Percentiles rank a stretch among this genome's conserved stretches.
These are phyloP conservation scores for Calcarisporium arbuscula DNA, from an alignment of 2,329 filamentous ascomycete species.

Conservation along the genomic window DNA sequence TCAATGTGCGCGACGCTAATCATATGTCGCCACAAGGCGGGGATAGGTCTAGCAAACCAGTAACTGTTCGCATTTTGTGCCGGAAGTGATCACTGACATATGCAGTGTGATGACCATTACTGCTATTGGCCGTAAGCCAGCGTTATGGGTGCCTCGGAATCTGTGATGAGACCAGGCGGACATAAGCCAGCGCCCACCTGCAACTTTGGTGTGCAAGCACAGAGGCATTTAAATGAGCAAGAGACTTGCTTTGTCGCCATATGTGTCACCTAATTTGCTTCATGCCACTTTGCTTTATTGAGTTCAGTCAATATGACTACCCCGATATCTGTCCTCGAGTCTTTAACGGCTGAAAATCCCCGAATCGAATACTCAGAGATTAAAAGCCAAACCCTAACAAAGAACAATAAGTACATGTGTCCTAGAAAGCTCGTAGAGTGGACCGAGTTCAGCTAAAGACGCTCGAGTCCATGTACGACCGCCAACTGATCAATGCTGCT, in stretches of 20 bases:
- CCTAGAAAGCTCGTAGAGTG: background rate
- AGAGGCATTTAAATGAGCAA: too few species aligned
- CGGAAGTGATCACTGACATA: too few species aligned
- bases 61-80: too few species aligned
- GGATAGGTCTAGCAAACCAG: too few species aligned
- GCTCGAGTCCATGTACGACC: background rate
- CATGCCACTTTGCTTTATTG: background rate
- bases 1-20: too few species aligned
- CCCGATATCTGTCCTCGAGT: background rate
- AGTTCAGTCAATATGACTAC: background rate
- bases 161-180: background rate
- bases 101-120: too few species aligned
- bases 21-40: too few species aligned
- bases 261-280: background rate
- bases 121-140: too few species aligned
- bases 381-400: background rate
- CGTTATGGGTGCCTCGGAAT: too few species aligned
- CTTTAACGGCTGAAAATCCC: background rate
- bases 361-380: background rate
- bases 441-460: background rate
- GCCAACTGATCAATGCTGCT: background rate
- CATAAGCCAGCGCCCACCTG: too few species aligned
- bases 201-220: too few species aligned
- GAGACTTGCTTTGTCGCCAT: background rate
- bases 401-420: background rate